Percentiles rank a stretch among this genome's conserved stretches.
phyloP scores from a whole-genome alignment of 176 grass and related monocot genomes.

The Echinochloa phyllopogon region DNA sequence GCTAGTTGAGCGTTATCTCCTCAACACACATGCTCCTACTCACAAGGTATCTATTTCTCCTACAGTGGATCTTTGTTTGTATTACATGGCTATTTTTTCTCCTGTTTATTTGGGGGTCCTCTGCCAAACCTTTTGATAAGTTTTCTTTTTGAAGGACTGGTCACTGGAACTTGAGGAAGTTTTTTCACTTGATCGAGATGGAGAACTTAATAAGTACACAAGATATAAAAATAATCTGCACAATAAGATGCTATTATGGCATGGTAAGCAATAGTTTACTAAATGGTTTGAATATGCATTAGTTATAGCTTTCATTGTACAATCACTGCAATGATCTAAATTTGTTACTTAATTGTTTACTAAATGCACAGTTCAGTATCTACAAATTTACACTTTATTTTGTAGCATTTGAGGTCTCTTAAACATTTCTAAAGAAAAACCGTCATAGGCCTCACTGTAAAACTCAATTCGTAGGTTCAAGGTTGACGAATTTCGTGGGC shows the following conservation, averaged over 20 bases:
- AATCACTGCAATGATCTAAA: background rate
- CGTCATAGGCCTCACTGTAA: constrained; percentile 4
- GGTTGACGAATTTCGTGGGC: constrained; percentile 93
- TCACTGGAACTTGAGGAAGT: constrained; percentile 92
- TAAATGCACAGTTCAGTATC: background rate
- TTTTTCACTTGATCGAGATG: constrained; percentile 85
- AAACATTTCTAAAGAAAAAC: background rate
- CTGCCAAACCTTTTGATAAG: background rate
- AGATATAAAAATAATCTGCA: constrained; percentile 74
- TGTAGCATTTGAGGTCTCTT: background rate
- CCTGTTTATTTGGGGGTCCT: background rate
- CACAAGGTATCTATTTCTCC: constrained; percentile 77
- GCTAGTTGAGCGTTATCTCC: constrained; percentile 78
- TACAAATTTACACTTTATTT: constrained; percentile 18
- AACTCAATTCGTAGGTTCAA: constrained; percentile 74
- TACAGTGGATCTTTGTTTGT: constrained; percentile 12
- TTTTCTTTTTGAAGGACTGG: constrained; percentile 74
- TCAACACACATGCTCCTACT: constrained; percentile 93
- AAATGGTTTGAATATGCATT: background rate
- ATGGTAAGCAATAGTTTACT: constrained; percentile 57
- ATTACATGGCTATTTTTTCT: background rate
- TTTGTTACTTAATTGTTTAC: background rate
- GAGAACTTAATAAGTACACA: constrained; percentile 75
- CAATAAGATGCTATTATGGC: constrained; percentile 99
- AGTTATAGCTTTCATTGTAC: background rate